phyloP scores from a whole-genome alignment of 331 rosid species.

The Acacia concinna region DNA sequence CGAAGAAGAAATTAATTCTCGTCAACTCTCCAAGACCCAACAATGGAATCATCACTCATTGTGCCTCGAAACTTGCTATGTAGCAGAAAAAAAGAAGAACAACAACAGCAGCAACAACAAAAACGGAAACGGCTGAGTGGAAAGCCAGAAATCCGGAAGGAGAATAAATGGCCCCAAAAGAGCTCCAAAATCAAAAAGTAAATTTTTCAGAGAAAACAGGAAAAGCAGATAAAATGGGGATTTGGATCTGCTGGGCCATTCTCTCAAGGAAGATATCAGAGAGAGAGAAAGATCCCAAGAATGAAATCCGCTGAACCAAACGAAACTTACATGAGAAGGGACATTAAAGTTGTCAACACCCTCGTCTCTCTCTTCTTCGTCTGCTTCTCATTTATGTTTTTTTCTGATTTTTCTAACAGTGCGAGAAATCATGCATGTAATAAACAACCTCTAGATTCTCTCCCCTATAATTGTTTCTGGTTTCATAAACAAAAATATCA shows the following conservation, averaged over 20 bases:
- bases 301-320: slow-evolving; percentile 46
- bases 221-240: slow-evolving; percentile 46
- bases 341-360: slow-evolving; percentile 51
- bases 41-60: slow-evolving; percentile 35
- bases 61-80: slow-evolving; percentile 27
- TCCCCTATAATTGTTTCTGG: slow-evolving; percentile 29
- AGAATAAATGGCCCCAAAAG: slow-evolving; percentile 29
- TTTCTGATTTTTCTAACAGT: slow-evolving; percentile 28
- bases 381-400: slow-evolving; percentile 38
- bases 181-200: slow-evolving; percentile 36
- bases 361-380: slow-evolving; percentile 33
- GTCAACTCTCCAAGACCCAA: slow-evolving; percentile 30
- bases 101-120: not conserved
- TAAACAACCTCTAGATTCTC: slow-evolving; percentile 46
- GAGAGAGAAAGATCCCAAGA: slow-evolving; percentile 40
- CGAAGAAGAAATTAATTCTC: not conserved
- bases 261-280: slow-evolving; percentile 53
- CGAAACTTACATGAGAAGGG: slow-evolving; percentile 55
- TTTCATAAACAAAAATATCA: not conserved
- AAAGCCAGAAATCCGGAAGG: slow-evolving; percentile 41
- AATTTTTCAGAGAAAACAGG: slow-evolving; percentile 33
- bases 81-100: not conserved
- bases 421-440: slow-evolving; percentile 16
- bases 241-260: slow-evolving; percentile 74
- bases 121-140: not conserved